These are phyloP conservation scores for Microdochium trichocladiopsis DNA, from an alignment of 2,329 filamentous ascomycete genomes.

Conservation along the genomic window DNA sequence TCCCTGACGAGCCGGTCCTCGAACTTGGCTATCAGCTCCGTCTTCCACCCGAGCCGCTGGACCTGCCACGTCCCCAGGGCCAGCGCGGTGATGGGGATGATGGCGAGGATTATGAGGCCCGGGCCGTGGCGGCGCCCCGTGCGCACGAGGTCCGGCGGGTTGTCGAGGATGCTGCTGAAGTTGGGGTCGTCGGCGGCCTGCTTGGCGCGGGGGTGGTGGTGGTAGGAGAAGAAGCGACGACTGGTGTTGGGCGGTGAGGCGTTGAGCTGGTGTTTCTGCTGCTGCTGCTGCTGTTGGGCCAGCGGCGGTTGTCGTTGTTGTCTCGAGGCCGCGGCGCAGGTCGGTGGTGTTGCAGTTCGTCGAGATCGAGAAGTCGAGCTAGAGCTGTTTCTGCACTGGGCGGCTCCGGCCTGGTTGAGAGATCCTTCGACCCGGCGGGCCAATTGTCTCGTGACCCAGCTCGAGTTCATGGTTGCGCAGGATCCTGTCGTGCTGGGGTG, in stretches of 20 bases:
- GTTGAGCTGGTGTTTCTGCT: conserved; percentile 1
- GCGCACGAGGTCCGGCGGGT: conserved; percentile 74
- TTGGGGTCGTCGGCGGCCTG: conserved; percentile 66
- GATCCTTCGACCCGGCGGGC: conserved; percentile 14
- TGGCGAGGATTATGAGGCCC: conserved; percentile 71
- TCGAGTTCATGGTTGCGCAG: conserved; percentile 13
- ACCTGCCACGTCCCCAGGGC: conserved; percentile 92
- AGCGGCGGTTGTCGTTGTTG: too few species aligned
- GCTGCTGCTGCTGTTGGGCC: too few species aligned
- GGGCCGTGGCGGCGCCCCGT: conserved; percentile 68
- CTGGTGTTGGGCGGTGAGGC: conserved; percentile 1
- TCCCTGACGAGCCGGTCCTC: conserved; percentile 85
- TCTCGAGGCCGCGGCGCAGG: too few species aligned
- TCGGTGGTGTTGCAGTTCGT: background rate
- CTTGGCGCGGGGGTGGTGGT: conserved; percentile 5
- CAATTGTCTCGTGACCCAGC: conserved; percentile 13
- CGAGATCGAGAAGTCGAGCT: too few species aligned
- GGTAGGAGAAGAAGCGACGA: background rate
- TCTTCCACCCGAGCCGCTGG: conserved; percentile 88
- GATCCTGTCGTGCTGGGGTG: conserved; percentile 1
- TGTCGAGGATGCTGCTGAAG: conserved; percentile 83
- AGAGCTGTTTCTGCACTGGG: background rate
- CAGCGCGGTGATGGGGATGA: conserved; percentile 91
- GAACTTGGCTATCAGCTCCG: conserved; percentile 80
- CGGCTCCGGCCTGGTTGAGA: conserved; percentile 12